These are phyloP conservation scores for Fraxinus greggii DNA, from an alignment of 305 asterid species.

Conservation along the genomic window DNA sequence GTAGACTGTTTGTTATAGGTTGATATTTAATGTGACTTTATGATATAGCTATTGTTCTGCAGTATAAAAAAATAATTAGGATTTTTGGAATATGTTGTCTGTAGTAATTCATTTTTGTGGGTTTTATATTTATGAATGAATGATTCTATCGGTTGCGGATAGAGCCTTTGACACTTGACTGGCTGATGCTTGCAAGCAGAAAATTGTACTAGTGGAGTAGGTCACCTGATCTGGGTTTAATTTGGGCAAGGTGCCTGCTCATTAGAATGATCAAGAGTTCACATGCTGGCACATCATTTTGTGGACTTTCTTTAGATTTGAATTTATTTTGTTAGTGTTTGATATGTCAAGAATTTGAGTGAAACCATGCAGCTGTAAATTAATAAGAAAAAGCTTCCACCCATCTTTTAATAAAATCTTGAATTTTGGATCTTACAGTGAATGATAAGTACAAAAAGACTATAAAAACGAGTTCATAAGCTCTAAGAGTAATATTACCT, in stretches of 20 bases:
- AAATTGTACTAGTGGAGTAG: not conserved
- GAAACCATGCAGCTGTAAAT: not conserved
- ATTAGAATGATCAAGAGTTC: not conserved
- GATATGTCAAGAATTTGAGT: not conserved
- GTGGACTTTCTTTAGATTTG: not conserved
- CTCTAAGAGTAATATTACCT: not conserved
- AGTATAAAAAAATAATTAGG: not conserved
- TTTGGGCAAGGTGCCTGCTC: not conserved
- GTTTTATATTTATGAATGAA: not conserved
- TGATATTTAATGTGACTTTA: constrained; percentile 9
- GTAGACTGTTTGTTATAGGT: not conserved
- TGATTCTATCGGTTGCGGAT: not conserved
- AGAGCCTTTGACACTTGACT: not conserved
- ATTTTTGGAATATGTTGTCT: not conserved
- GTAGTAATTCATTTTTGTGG: not conserved
- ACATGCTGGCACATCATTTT: not conserved
- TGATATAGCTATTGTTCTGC: constrained; percentile 12
- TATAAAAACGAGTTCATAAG: not conserved
- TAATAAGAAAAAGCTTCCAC: not conserved
- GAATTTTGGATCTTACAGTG: constrained; percentile 5
- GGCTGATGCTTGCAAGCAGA: not conserved
- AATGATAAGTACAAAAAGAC: not conserved
- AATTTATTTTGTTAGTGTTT: not conserved
- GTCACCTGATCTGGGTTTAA: no score
- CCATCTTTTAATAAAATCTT: not conserved